Conservation (phyloP, 2,329 filamentous ascomycete species). For the Aspergillus candidus region DNA sequence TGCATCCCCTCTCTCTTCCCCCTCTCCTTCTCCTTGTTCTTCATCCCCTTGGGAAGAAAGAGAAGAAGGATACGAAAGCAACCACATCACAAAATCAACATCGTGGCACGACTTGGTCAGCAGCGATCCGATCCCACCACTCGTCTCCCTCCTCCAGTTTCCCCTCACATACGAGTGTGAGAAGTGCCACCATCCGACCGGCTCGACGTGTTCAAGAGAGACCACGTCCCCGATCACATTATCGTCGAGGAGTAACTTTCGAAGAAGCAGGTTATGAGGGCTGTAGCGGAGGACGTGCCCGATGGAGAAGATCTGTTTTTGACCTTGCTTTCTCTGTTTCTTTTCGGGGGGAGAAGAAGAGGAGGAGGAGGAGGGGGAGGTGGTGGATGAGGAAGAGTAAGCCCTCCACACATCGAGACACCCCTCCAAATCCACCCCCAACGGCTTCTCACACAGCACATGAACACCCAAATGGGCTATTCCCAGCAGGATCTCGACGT, state of each 20-base stretch:
- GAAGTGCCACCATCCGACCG: slow-evolving; percentile 95
- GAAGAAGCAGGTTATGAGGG: slow-evolving; percentile 81
- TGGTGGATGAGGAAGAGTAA: slow-evolving; percentile 72
- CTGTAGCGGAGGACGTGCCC: slow-evolving; percentile 92
- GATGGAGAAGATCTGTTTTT: slow-evolving; percentile 65
- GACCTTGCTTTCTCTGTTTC: not conserved
- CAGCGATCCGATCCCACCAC: slow-evolving; percentile 68
- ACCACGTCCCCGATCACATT: slow-evolving; percentile 75
- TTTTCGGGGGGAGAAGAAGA: slow-evolving; percentile 25
- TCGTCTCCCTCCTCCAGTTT: slow-evolving; percentile 79
- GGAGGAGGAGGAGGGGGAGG: slow-evolving; percentile 56
- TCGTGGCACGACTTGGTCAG: slow-evolving; percentile 96
- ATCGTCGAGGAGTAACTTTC: slow-evolving; percentile 69
- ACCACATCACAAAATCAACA: slow-evolving; percentile 86
- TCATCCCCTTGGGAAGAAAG: not conserved
- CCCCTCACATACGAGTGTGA: slow-evolving; percentile 83
- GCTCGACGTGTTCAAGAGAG: slow-evolving; percentile 85
- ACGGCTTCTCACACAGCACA: slow-evolving; percentile 91
- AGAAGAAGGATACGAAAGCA: slow-evolving; percentile 65
- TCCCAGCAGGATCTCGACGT: slow-evolving; percentile 71
- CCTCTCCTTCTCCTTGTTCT: too few species aligned
- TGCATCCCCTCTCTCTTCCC: too few species aligned
- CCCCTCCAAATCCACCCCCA: slow-evolving; percentile 40
- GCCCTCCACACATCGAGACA: slow-evolving; percentile 25
- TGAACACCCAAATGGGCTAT: slow-evolving; percentile 66